Evolutionary conservation across 192 early-diverging fungal genomes (phyloP).

Genomic region (Coemansia sp.): DNA sequence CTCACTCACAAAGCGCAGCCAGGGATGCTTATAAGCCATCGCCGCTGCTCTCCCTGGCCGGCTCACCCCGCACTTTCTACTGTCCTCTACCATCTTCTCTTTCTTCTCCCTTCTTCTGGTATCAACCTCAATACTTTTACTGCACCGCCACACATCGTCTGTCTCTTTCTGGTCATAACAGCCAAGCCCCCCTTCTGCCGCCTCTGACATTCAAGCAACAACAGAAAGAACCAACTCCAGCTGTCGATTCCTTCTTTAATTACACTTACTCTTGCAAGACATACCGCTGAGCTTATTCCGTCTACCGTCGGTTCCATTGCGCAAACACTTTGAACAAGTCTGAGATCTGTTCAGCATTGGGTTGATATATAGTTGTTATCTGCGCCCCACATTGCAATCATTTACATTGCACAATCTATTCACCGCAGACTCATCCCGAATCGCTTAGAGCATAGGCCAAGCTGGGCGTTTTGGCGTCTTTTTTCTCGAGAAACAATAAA

Average conservation of each 20-base stretch:
- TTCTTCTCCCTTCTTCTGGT: conserved; percentile 1
- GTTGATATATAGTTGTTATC: too few relatives aligned
- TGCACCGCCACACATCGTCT: neutral
- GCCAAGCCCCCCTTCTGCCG: neutral
- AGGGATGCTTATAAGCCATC: neutral
- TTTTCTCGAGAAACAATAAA: too few relatives aligned
- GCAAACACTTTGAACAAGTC: too few relatives aligned
- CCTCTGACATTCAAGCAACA: neutral
- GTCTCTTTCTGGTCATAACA: neutral
- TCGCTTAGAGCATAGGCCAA: too few relatives aligned
- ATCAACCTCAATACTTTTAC: conserved; percentile 4
- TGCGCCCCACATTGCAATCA: too few relatives aligned
- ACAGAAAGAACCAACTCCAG: neutral
- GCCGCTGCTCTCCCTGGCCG: neutral
- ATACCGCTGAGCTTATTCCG: neutral
- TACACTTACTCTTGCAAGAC: neutral
- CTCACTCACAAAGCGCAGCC: neutral
- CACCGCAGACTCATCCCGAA: too few relatives aligned
- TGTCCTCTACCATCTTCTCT: neutral
- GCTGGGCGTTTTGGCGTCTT: too few relatives aligned
- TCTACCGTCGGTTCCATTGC: too few relatives aligned
- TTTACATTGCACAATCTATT: too few relatives aligned
- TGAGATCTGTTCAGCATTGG: too few relatives aligned
- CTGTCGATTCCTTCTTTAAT: neutral
- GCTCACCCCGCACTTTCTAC: conserved; percentile 3